These are phyloP conservation scores for Puccinia polysora DNA, from an alignment of 1,284 basidiomycete genomes.

Conservation along the genomic window DNA sequence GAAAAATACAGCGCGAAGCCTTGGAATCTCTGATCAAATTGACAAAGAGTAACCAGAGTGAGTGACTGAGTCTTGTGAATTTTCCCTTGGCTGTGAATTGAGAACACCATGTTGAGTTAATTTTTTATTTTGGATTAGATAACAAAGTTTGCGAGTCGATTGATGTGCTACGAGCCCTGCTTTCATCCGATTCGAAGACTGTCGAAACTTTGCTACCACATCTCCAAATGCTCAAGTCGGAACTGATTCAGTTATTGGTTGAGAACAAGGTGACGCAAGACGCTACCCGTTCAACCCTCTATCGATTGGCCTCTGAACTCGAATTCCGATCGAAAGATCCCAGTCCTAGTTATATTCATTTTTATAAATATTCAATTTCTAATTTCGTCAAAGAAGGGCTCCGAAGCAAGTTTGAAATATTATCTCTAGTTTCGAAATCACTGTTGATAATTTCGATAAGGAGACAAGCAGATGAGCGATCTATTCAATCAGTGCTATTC, in stretches of 20 bases:
- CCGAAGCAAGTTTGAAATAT: conserved; percentile 23
- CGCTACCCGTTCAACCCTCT: conserved; percentile 22
- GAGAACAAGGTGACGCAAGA: conserved; percentile 26
- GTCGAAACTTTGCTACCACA: conserved; percentile 4
- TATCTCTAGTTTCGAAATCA: conserved; percentile 19
- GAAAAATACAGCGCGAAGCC: conserved; percentile 62
- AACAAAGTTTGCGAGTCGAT: conserved; percentile 53
- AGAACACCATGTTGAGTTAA: no score
- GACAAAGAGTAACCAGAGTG: conserved; percentile 64
- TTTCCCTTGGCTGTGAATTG: no score
- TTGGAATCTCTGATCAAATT: conserved; percentile 63
- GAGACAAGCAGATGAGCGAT: conserved; percentile 52
- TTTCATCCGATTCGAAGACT: conserved; percentile 17
- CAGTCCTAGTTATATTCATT: conserved; percentile 18
- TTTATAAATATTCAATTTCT: conserved; percentile 33
- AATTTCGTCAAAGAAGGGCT: conserved; percentile 36
- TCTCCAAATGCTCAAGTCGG: conserved; percentile 12
- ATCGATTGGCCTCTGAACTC: conserved; percentile 18
- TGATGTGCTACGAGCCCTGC: conserved; percentile 31
- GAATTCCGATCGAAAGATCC: neutral
- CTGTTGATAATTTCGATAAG: conserved; percentile 66
- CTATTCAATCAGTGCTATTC: conserved; percentile 50
- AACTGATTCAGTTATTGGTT: conserved; percentile 26
- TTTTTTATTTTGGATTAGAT: conserved; percentile 60
- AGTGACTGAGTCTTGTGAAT: no score